A percentile compares a stretch with the other conserved stretches of the same genome.
Evolutionary conservation across 352 stramenopile genomes (phyloP).

Genomic region (Phytophthora europaea): DNA sequence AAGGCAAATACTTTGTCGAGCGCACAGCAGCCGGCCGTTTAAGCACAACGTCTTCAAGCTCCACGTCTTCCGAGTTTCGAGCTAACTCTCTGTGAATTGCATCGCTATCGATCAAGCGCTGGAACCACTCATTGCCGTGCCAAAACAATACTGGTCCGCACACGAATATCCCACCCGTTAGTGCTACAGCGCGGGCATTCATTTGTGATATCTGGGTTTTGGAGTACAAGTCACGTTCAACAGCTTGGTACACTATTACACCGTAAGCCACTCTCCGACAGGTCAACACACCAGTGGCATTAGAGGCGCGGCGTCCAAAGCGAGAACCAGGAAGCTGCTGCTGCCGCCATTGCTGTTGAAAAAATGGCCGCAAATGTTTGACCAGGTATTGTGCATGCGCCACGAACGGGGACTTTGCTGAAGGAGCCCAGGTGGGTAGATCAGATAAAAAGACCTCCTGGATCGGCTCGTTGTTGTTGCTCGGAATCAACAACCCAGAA

Average conservation of each 20-base stretch:
- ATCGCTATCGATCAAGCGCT: constrained; percentile 22
- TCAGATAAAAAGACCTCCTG: constrained; percentile 47
- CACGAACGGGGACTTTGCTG: constrained; percentile 11
- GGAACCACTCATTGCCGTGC: constrained; percentile 18
- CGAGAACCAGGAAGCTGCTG: constrained; percentile 11
- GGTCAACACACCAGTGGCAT: constrained; percentile 14
- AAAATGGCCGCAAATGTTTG: constrained; percentile 24
- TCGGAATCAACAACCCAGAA: constrained; percentile 47
- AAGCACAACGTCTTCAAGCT: constrained; percentile 11
- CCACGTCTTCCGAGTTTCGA: neutral
- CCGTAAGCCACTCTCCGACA: constrained; percentile 31
- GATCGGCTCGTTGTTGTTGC: constrained; percentile 27
- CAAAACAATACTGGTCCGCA: constrained; percentile 33
- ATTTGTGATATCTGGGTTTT: constrained; percentile 18
- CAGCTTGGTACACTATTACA: constrained; percentile 29
- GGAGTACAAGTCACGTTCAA: neutral
- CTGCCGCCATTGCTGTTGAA: constrained; percentile 23
- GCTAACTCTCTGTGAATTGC: constrained; percentile 17
- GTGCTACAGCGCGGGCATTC: constrained; percentile 28
- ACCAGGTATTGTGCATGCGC: constrained; percentile 27
- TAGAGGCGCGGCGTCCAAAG: constrained; percentile 1
- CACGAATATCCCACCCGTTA: constrained; percentile 12
- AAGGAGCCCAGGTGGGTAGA: constrained; percentile 19
- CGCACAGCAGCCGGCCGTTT: constrained; percentile 25
- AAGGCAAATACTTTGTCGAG: constrained; percentile 60